phyloP scores from a whole-genome alignment of 2,329 filamentous ascomycete species.

The Diaporthe sp. region DNA sequence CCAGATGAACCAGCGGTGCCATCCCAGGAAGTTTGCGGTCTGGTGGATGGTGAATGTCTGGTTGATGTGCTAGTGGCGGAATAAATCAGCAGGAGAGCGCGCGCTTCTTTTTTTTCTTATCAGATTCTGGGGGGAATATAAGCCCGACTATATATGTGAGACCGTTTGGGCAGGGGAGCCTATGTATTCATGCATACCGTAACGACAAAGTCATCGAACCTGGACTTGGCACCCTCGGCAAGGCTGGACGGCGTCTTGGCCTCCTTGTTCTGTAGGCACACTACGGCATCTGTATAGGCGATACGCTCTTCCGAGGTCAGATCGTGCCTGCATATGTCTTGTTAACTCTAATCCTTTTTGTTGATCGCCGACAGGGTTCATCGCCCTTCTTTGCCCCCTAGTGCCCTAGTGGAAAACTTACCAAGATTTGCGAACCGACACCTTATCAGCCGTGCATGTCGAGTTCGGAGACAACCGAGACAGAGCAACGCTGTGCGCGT shows the following conservation, averaged over 20 bases:
- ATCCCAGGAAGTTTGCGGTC: conserved; percentile 34
- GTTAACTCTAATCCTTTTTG: neutral
- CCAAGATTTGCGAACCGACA: conserved; percentile 32
- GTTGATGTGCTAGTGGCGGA: conserved; percentile 39
- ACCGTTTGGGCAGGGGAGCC: conserved; percentile 46
- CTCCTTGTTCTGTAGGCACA: conserved; percentile 48
- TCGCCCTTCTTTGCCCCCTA: neutral
- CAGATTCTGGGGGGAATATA: neutral
- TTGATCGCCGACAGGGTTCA: neutral
- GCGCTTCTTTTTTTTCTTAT: neutral
- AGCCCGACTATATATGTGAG: neutral
- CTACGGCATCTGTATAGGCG: conserved; percentile 48
- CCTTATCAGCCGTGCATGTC: conserved; percentile 29
- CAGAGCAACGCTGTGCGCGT: conserved; percentile 21
- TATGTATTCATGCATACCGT: conserved; percentile 42
- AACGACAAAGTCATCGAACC: conserved; percentile 51
- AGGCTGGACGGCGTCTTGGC: conserved; percentile 44
- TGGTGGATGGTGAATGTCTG: conserved; percentile 36
- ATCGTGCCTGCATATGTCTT: conserved; percentile 46
- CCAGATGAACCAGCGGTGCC: conserved; percentile 36
- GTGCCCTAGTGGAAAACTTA: neutral
- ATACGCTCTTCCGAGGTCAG: conserved; percentile 46
- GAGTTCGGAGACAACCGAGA: conserved; percentile 21
- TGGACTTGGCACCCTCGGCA: conserved; percentile 49
- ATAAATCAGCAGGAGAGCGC: conserved; percentile 42